Base-by-base conservation (phyloP, 2,329 filamentous ascomycete genomes). In the Ophiostoma tasmaniense region DNA sequence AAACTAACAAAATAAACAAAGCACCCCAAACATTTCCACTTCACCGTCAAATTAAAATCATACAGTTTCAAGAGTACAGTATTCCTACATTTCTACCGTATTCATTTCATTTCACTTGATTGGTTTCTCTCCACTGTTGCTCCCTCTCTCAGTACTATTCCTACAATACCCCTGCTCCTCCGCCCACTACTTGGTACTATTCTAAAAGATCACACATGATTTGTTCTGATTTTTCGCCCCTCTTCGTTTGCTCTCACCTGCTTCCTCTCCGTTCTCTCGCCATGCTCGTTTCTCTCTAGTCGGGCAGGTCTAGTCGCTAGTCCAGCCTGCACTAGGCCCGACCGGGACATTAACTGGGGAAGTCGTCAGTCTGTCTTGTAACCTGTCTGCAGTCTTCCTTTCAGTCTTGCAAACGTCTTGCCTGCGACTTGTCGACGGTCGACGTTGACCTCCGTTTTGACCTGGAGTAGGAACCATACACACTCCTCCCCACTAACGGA, bases 201-300 rank as follows among this genome's bases (percentile, higher is more conserved):
- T 61, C 55, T 64, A 64, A 64, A 64, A 64, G 33, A 64, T 37
- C 61, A 64, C 61, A 37, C 33, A 37, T 64, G 61, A 39, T 67
- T 35, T 64, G 30, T 39, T 59, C 66, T 25, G 55, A 55, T 42
- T 61, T 50, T 66, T 50, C 35, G 59, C 59, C 59, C 59, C 59
- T 62, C 59, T 33, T 33, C 55, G 6, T n/a, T 61, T 20, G 33
- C 33, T 4, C 33, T 33, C 8, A 4, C 33, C 33, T 61, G 10
- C 25, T 39, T 39, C 37, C 37, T 39, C 37, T 39, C 37, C 37
- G 5, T 39, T 13, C n/a, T 55, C 50, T 8, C 13, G 10, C 25
- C 52, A 1, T 28, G 25, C 52, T 59, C 52, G 10, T 61, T 22
- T 64, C 33, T 37, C 59, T n/a, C 28, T 35, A 39, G 30, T 64